Evolutionary conservation across 1,284 basidiomycete species (phyloP).

Genomic region (Stereum hirsutum): DNA sequence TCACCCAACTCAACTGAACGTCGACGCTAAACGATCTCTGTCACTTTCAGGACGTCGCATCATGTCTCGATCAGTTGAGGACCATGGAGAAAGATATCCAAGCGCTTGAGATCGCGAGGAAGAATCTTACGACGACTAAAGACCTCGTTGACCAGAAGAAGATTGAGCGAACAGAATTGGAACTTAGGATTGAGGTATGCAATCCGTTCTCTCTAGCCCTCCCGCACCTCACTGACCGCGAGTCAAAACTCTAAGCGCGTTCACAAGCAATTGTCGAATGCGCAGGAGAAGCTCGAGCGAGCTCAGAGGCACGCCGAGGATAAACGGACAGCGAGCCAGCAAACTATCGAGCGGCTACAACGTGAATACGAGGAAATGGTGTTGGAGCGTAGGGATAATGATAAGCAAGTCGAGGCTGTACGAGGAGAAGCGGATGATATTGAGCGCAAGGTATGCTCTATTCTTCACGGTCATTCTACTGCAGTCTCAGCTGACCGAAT

Average conservation of each 20-base stretch:
- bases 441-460: constrained; percentile 44
- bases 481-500: neutral
- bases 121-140: constrained; percentile 53
- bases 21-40: no score
- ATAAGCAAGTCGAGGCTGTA: constrained; percentile 65
- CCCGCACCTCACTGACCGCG: constrained; percentile 2
- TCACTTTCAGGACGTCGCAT: constrained; percentile 46
- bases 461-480: neutral
- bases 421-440: constrained; percentile 56
- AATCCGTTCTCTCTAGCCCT: neutral
- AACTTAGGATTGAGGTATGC: constrained; percentile 55
- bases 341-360: constrained; percentile 63
- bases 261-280: constrained; percentile 65
- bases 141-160: constrained; percentile 61
- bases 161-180: constrained; percentile 62
- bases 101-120: constrained; percentile 51
- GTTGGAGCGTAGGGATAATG: constrained; percentile 63
- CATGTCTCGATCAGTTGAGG: constrained; percentile 61
- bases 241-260: constrained; percentile 46
- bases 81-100: constrained; percentile 62
- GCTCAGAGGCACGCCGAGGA: constrained; percentile 70
- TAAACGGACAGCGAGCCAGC: constrained; percentile 55
- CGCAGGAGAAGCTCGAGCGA: constrained; percentile 67
- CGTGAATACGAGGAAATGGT: constrained; percentile 72
- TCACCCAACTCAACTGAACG: no score